Base-by-base conservation (phyloP, 371 early-diverging fungal species). In the Racocetra persica region DNA sequence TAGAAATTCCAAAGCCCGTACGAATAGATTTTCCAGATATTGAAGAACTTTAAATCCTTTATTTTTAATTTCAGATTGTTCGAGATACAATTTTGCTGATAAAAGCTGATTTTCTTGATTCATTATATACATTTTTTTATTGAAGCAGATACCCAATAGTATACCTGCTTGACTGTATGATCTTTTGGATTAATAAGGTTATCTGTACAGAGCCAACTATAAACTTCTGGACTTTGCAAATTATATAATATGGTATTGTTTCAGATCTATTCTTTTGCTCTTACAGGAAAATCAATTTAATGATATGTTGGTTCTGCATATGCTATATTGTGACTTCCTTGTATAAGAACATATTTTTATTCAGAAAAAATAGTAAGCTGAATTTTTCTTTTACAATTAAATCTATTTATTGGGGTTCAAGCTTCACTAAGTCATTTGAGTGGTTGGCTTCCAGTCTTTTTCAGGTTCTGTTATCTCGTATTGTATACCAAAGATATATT, bases 401-500 rank as follows among this genome's bases (percentile, higher is more conserved):
- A 72, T 52, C 73, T 8, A 72, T 52, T 72, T 52, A 72, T 72
- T 26, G n/a, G 73, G 13, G 26, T 18, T 22, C 24, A 54, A 52
- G 73, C 55, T 24, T 72, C 73, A 54, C 73, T 72, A 11, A 4
- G 1, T 52, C 54, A 20, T 41, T 41, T 41, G 41, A 6, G 41
- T 41, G 7, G 41, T 41, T 41, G 41, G 41, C 41, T 38, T 72
- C 73, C 10, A n/a, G 55, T 52, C 55, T 28, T 52, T 26, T 49
- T 8, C 32, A 54, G 13, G 41, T 51, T 22, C 51, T 49, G 26
- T 72, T 3, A 6, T 51, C 52, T 49, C 73, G 51, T 51, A 51
- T 10, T 54, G 73, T 26, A 52, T 26, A 72, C 24, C 73, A 14
- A 72, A 72, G 73, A 52, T 72, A 72, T 28, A 55, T 54, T 22